Conservation (phyloP, 768 basidiomycete species). For the Dictyophora rubrovolvata region DNA sequence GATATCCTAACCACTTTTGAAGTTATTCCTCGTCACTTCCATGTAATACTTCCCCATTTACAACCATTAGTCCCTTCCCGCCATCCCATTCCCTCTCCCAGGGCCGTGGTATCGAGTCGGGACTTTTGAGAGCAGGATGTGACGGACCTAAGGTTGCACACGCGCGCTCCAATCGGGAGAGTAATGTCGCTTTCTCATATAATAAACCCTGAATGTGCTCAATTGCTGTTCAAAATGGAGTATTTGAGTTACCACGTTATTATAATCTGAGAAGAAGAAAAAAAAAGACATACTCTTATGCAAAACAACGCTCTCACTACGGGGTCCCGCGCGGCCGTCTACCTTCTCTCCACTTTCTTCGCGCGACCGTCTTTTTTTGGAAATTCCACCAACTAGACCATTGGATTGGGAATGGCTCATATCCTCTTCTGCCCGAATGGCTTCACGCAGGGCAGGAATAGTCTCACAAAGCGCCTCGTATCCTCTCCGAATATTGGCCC, state of each 20-base stretch:
- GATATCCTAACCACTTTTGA: background rate
- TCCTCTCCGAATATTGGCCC: constrained; percentile 81
- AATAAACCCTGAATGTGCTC: constrained; percentile 70
- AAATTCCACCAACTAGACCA: constrained; percentile 14
- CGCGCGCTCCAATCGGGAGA: constrained; percentile 50
- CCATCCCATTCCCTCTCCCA: constrained; percentile 87
- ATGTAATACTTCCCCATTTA: constrained; percentile 25
- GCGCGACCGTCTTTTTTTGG: constrained; percentile 22
- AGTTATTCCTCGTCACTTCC: constrained; percentile 34
- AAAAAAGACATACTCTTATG: constrained; percentile 60
- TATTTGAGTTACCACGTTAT: background rate
- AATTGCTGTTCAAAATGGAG: constrained; percentile 46
- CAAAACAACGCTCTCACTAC: constrained; percentile 84
- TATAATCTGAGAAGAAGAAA: background rate
- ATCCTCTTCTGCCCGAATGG: constrained; percentile 69
- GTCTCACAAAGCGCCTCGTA: constrained; percentile 82
- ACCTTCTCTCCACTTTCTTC: constrained; percentile 45
- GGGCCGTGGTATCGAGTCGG: constrained; percentile 24
- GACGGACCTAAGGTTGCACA: constrained; percentile 44
- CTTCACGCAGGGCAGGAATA: constrained; percentile 73
- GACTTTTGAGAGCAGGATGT: constrained; percentile 44
- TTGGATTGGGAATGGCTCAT: constrained; percentile 19
- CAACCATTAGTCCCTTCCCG: constrained; percentile 34
- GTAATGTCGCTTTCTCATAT: constrained; percentile 44
- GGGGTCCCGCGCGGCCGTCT: constrained; percentile 80